Conservation (phyloP, 257 asterid genomes). For the Nicotiana tomentosiformis region DNA sequence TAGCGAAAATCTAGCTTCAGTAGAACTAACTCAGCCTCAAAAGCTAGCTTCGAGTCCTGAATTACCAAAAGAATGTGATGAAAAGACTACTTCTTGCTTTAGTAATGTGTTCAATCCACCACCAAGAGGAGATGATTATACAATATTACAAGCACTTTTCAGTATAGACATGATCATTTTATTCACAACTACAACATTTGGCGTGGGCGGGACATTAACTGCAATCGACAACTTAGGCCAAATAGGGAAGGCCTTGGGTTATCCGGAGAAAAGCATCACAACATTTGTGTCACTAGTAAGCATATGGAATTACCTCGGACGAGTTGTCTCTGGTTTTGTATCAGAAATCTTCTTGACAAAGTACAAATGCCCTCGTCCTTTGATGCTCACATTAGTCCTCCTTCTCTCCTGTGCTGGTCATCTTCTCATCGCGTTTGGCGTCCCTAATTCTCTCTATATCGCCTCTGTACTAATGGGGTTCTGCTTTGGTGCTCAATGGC, state of each 20-base stretch:
- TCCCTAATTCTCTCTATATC: slow-evolving; percentile 35
- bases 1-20: slow-evolving; percentile 7
- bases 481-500: slow-evolving; percentile 54
- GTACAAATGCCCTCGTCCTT: slow-evolving; percentile 41
- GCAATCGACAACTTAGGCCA: slow-evolving; percentile 46
- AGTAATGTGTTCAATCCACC: slow-evolving; percentile 34
- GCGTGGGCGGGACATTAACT: slow-evolving; percentile 44
- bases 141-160: slow-evolving; percentile 35
- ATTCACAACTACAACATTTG: slow-evolving; percentile 33
- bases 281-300: slow-evolving; percentile 45
- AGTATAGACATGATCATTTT: slow-evolving; percentile 38
- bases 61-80: not conserved
- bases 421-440: slow-evolving; percentile 38
- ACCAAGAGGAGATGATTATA: slow-evolving; percentile 38
- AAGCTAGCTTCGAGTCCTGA: not conserved
- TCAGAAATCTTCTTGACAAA: slow-evolving; percentile 31
- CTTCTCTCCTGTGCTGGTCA: slow-evolving; percentile 37
- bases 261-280: slow-evolving; percentile 30
- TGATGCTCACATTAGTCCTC: slow-evolving; percentile 35
- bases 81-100: slow-evolving; percentile 19
- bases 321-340: slow-evolving; percentile 34
- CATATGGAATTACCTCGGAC: slow-evolving; percentile 47
- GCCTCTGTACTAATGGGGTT: slow-evolving; percentile 41
- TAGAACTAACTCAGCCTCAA: not conserved
- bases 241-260: slow-evolving; percentile 35